Evolutionary conservation across 306 rosid genomes (phyloP).

Genomic region (Vigna angularis): DNA sequence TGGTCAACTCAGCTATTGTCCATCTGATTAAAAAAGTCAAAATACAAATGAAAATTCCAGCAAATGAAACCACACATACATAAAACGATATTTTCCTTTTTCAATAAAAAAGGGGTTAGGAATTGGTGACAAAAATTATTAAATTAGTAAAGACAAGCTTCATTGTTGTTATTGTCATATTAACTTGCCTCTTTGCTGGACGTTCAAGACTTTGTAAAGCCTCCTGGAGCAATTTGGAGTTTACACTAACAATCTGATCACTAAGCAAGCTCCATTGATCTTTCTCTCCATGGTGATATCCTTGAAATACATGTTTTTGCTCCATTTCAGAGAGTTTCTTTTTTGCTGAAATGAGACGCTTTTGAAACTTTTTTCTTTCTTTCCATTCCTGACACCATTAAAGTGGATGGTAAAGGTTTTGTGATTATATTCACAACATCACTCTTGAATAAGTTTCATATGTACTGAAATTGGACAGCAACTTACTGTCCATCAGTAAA

Average conservation of each 20-base stretch:
- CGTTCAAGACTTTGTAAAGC: slow-evolving; percentile 64
- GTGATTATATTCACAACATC: too few species aligned
- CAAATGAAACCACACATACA: slow-evolving; percentile 26
- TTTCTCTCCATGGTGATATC: slow-evolving; percentile 81
- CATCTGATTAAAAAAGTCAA: slow-evolving; percentile 62
- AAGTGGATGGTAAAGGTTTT: too few species aligned
- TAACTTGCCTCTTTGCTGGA: slow-evolving; percentile 67
- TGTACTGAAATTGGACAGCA: too few species aligned
- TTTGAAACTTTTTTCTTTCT: slow-evolving; percentile 83
- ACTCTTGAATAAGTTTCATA: too few species aligned
- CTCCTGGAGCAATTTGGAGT: slow-evolving; percentile 70
- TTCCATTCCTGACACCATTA: slow-evolving; percentile 81
- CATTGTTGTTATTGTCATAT: slow-evolving; percentile 25
- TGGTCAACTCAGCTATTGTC: slow-evolving; percentile 64
- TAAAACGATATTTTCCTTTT: slow-evolving; percentile 14
- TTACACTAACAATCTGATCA: slow-evolving; percentile 76
- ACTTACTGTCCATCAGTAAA: too few species aligned
- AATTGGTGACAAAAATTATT: slow-evolving; percentile 19
- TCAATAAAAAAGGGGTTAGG: slow-evolving; percentile 7
- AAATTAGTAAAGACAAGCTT: background rate
- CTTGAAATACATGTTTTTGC: slow-evolving; percentile 83
- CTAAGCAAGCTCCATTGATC: slow-evolving; percentile 80
- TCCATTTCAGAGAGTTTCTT: slow-evolving; percentile 88
- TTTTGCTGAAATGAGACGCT: slow-evolving; percentile 84
- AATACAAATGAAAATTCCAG: slow-evolving; percentile 45